Evolutionary conservation across 352 stramenopile genomes (phyloP).

Genomic region (Pythium monospermum): DNA sequence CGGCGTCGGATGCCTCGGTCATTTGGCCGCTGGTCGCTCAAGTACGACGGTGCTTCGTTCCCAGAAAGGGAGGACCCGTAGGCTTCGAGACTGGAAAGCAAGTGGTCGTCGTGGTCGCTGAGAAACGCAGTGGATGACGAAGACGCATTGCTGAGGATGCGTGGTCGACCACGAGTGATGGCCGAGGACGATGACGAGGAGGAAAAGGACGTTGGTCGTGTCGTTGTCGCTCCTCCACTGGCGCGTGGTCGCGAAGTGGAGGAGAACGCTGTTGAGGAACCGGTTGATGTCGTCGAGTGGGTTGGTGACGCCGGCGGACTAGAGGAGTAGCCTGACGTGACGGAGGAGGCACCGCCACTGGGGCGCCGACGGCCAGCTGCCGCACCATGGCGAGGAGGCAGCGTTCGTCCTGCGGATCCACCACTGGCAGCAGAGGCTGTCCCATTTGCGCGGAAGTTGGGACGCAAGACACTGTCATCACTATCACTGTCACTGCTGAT

Average conservation of each 20-base stretch:
- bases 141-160: constrained; percentile 17
- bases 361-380: constrained; percentile 2
- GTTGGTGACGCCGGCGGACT: constrained; percentile 45
- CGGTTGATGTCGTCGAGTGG: constrained; percentile 36
- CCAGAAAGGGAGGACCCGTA: constrained; percentile 15
- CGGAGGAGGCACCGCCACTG: constrained; percentile 9
- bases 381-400: constrained; percentile 6
- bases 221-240: neutral
- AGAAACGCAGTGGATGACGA: constrained; percentile 30
- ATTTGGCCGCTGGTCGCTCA: constrained; percentile 23
- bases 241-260: neutral
- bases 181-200: constrained; percentile 32
- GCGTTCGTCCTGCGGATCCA: constrained; percentile 7
- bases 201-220: constrained; percentile 25
- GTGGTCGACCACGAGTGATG: constrained; percentile 15
- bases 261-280: constrained; percentile 34
- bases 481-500: constrained; percentile 79
- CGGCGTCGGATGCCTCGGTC: constrained; percentile 11
- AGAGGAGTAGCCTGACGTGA: constrained; percentile 24
- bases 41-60: constrained; percentile 11
- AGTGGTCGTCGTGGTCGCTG: constrained; percentile 27
- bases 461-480: constrained; percentile 58
- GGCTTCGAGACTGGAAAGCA: constrained; percentile 13
- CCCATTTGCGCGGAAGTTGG: constrained; percentile 36
- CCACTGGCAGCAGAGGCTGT: neutral